Conservation (phyloP, 1,284 basidiomycete species). For the Butyriboletus regius region DNA sequence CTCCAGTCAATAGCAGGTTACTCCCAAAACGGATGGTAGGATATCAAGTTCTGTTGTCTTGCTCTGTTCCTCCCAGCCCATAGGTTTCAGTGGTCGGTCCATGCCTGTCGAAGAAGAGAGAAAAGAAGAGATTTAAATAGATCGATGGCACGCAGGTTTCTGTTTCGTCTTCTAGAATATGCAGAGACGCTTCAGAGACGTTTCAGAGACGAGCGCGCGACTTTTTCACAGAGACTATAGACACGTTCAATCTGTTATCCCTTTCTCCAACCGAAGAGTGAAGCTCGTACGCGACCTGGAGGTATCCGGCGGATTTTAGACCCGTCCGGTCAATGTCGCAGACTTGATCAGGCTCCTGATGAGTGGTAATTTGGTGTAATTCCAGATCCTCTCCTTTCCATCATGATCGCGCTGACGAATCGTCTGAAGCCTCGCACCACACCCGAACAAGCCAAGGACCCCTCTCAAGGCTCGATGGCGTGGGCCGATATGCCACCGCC, state of each 20-base stretch:
- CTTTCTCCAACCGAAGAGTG: background rate
- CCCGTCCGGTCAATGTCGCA: background rate
- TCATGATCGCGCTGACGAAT: background rate
- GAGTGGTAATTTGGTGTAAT: background rate
- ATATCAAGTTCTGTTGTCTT: background rate
- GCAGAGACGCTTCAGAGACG: no score
- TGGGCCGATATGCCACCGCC: background rate
- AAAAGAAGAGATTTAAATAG: background rate
- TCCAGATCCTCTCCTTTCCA: background rate
- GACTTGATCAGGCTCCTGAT: background rate
- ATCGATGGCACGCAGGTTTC: background rate
- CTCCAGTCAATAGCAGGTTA: background rate
- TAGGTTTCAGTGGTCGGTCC: background rate
- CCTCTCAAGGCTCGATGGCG: background rate
- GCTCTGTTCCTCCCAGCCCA: no score
- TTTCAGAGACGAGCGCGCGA: background rate
- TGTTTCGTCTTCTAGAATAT: background rate
- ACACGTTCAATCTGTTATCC: background rate
- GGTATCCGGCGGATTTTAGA: background rate
- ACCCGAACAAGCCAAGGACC: background rate
- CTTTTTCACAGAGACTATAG: background rate
- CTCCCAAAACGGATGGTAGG: background rate
- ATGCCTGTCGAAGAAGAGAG: background rate
- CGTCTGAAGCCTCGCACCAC: background rate
- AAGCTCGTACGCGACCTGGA: background rate